A percentile compares a stretch with the other conserved stretches of the same genome.
Conservation (phyloP, 495 filamentous ascomycete genomes). For the Podospora anserina region DNA sequence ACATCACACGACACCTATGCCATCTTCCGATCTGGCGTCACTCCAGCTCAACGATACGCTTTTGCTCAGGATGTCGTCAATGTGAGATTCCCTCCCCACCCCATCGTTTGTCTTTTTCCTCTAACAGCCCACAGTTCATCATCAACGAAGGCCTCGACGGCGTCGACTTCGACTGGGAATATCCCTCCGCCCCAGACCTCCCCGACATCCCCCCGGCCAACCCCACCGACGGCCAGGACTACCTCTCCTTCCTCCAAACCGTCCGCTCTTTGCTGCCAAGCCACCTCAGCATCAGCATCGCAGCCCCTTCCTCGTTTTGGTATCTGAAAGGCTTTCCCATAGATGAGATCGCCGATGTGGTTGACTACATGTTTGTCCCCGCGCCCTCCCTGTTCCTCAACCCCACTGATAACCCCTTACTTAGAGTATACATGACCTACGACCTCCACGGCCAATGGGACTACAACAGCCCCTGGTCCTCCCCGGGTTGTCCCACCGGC, state of each 20-base stretch:
- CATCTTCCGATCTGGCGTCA: too few species aligned
- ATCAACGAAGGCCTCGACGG: constrained; percentile 27
- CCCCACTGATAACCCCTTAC: too few species aligned
- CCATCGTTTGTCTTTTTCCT: too few species aligned
- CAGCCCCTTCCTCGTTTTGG: constrained; percentile 33
- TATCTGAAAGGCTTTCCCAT: constrained; percentile 33
- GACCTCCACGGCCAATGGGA: constrained; percentile 21
- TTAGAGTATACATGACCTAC: constrained; percentile 39
- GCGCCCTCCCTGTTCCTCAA: too few species aligned
- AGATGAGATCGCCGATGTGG: constrained; percentile 19
- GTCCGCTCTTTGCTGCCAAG: constrained; percentile 11
- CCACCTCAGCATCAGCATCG: constrained; percentile 27
- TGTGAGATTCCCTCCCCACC: too few species aligned
- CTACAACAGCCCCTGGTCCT: constrained; percentile 15
- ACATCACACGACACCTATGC: too few species aligned
- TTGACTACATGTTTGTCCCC: constrained; percentile 28
- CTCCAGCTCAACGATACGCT: too few species aligned
- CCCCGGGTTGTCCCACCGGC: constrained; percentile 23
- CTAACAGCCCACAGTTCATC: too few species aligned
- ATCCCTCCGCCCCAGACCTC: constrained; percentile 33
- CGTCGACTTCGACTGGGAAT: constrained; percentile 38
- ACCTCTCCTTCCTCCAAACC: constrained; percentile 16
- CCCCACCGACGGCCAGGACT: constrained; percentile 15
- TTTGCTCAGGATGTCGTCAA: too few species aligned
- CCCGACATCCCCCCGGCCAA: constrained; percentile 19